phyloP scores from a whole-genome alignment of 176 grass and related monocot species.

The Raddia distichophylla region DNA sequence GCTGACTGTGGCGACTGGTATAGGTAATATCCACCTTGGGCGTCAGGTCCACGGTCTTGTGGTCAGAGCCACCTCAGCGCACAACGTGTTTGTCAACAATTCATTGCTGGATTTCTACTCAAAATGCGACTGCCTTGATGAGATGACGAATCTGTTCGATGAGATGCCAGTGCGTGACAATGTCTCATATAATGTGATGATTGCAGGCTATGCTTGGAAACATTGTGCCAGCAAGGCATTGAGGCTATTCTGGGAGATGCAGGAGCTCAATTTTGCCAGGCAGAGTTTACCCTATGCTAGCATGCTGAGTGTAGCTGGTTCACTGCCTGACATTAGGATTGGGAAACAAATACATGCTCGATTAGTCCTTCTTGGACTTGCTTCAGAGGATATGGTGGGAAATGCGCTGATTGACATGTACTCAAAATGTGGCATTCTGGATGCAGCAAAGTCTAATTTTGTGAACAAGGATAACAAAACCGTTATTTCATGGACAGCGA shows the following conservation, averaged over 20 bases:
- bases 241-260: slow-evolving; percentile 69
- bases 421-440: slow-evolving; percentile 62
- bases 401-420: slow-evolving; percentile 84
- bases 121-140: slow-evolving; percentile 59
- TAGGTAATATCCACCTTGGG: slow-evolving; percentile 57
- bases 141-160: slow-evolving; percentile 63
- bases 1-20: slow-evolving; percentile 53
- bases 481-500: slow-evolving; percentile 60
- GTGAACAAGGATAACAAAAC: slow-evolving; percentile 49
- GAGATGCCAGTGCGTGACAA: slow-evolving; percentile 72
- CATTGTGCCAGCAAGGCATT: slow-evolving; percentile 33
- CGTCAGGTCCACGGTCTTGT: slow-evolving; percentile 65
- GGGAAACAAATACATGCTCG: slow-evolving; percentile 88
- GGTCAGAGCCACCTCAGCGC: slow-evolving; percentile 47
- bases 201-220: slow-evolving; percentile 65
- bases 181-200: slow-evolving; percentile 84
- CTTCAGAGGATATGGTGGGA: slow-evolving; percentile 55
- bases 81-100: slow-evolving; percentile 78
- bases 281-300: slow-evolving; percentile 68
- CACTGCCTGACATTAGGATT: slow-evolving; percentile 53
- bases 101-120: slow-evolving; percentile 88
- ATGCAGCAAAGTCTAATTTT: slow-evolving; percentile 51
- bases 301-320: slow-evolving; percentile 69
- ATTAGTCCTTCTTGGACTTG: slow-evolving; percentile 48
- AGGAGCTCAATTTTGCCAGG: slow-evolving; percentile 49